Evolutionary conservation across 2,329 filamentous ascomycete genomes (phyloP).

Genomic region (Penicillium freii): DNA sequence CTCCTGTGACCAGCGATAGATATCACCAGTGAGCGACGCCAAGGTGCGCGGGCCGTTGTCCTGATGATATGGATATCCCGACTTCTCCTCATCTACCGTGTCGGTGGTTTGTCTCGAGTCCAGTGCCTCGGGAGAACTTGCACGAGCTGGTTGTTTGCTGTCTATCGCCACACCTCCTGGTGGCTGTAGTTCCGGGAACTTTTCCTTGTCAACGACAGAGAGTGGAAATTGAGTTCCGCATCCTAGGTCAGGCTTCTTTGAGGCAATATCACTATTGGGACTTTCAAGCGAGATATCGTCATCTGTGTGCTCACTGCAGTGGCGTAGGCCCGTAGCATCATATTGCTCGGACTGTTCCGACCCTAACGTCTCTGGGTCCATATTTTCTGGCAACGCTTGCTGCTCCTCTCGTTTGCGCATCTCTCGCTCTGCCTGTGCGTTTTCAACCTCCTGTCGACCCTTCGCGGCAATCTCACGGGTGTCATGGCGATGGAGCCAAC

Average conservation of each 20-base stretch:
- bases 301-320: neutral
- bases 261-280: neutral
- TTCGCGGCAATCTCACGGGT: conserved; percentile 62
- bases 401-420: conserved; percentile 30
- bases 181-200: conserved; percentile 6
- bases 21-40: conserved; percentile 48
- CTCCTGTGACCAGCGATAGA: conserved; percentile 61
- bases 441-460: conserved; percentile 52
- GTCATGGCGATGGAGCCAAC: conserved; percentile 62
- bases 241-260: neutral
- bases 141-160: neutral
- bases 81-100: conserved; percentile 34
- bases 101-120: conserved; percentile 4
- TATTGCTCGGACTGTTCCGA: neutral
- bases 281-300: neutral
- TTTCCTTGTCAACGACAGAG: conserved; percentile 11
- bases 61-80: conserved; percentile 3
- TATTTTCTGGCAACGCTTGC: neutral
- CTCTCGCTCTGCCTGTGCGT: conserved; percentile 42
- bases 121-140: neutral
- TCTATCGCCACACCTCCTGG: neutral
- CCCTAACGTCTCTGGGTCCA: neutral
- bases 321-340: neutral
- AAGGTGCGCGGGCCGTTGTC: conserved; percentile 48
- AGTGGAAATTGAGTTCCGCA: neutral